These are phyloP conservation scores for Musa troglodytarum DNA, from an alignment of 176 grass and related monocot genomes.

Conservation along the genomic window DNA sequence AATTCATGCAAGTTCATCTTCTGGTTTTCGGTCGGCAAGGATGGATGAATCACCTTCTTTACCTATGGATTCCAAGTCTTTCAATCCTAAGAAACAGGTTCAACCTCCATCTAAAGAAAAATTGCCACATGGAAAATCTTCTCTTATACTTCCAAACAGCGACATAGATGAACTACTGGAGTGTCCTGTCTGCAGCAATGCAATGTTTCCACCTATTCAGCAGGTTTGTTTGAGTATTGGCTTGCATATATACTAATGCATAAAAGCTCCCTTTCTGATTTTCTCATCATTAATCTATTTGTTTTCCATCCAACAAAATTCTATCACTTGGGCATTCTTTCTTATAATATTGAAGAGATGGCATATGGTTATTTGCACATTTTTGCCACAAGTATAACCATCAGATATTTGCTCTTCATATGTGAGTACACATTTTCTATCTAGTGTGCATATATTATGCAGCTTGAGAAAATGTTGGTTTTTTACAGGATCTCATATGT, in stretches of 20 bases:
- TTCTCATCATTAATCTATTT: not conserved
- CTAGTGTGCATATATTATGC: not conserved
- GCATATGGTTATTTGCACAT: too few species aligned
- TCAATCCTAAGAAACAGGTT: constrained; percentile 5
- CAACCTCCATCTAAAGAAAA: constrained; percentile 2
- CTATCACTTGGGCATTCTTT: too few species aligned
- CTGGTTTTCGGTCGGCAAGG: constrained; percentile 3
- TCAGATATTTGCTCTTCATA: too few species aligned
- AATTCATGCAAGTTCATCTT: constrained; percentile 2
- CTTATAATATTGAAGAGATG: too few species aligned
- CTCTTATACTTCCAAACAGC: constrained; percentile 6
- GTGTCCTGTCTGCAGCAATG: constrained; percentile 20
- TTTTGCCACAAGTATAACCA: too few species aligned
- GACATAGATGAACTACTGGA: constrained; percentile 20
- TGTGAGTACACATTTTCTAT: not conserved
- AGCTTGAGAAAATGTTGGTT: not conserved
- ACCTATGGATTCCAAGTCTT: not conserved
- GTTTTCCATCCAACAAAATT: too few species aligned
- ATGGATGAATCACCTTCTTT: constrained; percentile 19
- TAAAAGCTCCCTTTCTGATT: not conserved
- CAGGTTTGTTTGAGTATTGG: constrained; percentile 10
- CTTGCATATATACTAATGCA: not conserved
- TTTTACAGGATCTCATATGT: not conserved
- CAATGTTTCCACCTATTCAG: constrained; percentile 31
- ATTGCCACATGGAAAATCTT: not conserved